These are phyloP conservation scores for Venturia effusa DNA, from an alignment of 2,329 filamentous ascomycete genomes.

Conservation along the genomic window DNA sequence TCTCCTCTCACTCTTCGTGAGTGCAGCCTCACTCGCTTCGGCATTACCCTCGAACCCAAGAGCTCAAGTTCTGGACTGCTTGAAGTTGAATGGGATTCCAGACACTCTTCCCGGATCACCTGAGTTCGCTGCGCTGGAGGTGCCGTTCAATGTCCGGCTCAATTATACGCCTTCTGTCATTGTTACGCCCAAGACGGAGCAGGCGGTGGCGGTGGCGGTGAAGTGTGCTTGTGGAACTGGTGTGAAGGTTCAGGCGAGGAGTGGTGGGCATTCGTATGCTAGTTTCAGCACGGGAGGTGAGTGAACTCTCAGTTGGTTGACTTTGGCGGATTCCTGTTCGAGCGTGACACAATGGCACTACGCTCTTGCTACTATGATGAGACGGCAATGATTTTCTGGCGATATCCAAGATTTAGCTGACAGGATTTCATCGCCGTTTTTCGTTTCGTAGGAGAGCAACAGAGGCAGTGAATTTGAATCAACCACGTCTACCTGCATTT, in stretches of 20 bases:
- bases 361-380: too few species aligned
- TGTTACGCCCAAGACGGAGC: constrained; percentile 39
- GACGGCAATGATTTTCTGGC: too few species aligned
- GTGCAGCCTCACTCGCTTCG: neutral
- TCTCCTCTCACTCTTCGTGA: neutral
- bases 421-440: too few species aligned
- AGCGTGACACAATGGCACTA: neutral
- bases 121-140: constrained; percentile 15
- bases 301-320: neutral
- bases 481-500: neutral
- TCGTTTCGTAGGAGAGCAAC: too few species aligned
- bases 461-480: too few species aligned
- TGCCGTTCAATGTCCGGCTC: constrained; percentile 25
- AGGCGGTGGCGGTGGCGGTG: constrained; percentile 47
- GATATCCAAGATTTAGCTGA: too few species aligned
- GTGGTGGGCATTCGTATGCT: constrained; percentile 55
- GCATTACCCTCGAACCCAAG: neutral
- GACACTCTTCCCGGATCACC: constrained; percentile 12
- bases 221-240: constrained; percentile 39
- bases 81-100: constrained; percentile 14
- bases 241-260: constrained; percentile 49
- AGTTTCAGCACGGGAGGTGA: constrained; percentile 33
- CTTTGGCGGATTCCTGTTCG: neutral
- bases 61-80: constrained; percentile 12
- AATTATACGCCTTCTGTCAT: constrained; percentile 42